phyloP scores from a whole-genome alignment of 2,329 filamentous ascomycete genomes.

The Knufia petricola region DNA sequence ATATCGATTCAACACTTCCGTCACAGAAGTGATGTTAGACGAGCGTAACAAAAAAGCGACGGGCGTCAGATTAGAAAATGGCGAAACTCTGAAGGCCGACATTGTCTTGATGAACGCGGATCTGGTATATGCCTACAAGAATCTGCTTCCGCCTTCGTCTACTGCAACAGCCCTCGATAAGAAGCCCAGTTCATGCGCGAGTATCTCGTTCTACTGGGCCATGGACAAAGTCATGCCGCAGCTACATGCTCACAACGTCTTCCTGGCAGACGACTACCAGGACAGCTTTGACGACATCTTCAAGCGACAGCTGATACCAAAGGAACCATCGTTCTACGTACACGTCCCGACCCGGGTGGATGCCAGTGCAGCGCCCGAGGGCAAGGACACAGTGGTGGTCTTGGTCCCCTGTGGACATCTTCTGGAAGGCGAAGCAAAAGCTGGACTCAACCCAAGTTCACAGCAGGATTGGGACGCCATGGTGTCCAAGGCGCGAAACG shows the following conservation, averaged over 20 bases:
- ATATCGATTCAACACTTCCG: conserved; percentile 51
- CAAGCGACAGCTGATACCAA: conserved; percentile 56
- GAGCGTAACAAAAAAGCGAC: conserved; percentile 44
- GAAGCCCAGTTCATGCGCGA: conserved; percentile 49
- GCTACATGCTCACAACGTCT: conserved; percentile 64
- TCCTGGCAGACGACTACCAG: conserved; percentile 62
- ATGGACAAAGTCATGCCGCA: conserved; percentile 52
- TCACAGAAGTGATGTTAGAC: conserved; percentile 46
- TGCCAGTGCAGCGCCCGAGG: conserved; percentile 54
- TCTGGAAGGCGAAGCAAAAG: conserved; percentile 27
- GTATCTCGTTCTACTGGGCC: conserved; percentile 65
- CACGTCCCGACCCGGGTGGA: conserved; percentile 66
- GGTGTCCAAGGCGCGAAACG: conserved; percentile 48
- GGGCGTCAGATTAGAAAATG: conserved; percentile 51
- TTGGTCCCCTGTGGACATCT: conserved; percentile 65
- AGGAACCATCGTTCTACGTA: conserved; percentile 65
- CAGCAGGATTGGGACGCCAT: conserved; percentile 54
- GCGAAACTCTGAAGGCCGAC: conserved; percentile 52
- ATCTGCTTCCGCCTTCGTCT: conserved; percentile 50
- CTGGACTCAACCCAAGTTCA: conserved; percentile 22
- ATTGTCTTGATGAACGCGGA: conserved; percentile 64
- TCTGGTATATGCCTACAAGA: conserved; percentile 63
- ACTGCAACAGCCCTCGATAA: conserved; percentile 32
- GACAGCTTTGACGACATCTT: conserved; percentile 71
- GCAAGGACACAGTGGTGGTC: conserved; percentile 57